These are phyloP conservation scores for Artemisia argyi DNA, from an alignment of 129 eudicot species.

Conservation along the genomic window DNA sequence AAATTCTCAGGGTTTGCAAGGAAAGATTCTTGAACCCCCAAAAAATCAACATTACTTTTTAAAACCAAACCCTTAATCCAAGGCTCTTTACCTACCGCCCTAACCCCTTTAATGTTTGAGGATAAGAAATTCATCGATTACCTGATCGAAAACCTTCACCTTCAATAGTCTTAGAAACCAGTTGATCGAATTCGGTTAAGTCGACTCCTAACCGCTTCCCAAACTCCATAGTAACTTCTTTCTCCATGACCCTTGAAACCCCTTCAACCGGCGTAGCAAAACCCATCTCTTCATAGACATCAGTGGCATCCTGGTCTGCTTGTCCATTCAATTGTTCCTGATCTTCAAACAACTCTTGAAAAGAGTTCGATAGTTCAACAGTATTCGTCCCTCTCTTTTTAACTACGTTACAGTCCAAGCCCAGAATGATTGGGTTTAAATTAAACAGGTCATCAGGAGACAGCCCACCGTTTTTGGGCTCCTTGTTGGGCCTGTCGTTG, in stretches of 20 bases:
- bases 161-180: background rate
- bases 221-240: background rate
- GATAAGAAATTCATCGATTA: background rate
- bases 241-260: background rate
- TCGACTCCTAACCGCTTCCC: background rate
- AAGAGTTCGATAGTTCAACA: background rate
- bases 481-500: conserved; percentile 3
- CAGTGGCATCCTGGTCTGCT: background rate
- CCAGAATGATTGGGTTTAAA: background rate
- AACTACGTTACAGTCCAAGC: background rate
- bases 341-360: background rate
- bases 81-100: conserved; percentile 1
- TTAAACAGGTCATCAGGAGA: background rate
- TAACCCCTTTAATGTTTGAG: background rate
- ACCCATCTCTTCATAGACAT: background rate
- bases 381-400: background rate
- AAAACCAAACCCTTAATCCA: background rate
- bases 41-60: background rate
- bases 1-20: background rate
- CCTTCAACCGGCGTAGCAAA: background rate
- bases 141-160: conserved; percentile 1
- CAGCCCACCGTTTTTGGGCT: background rate
- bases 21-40: background rate
- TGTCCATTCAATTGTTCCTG: background rate
- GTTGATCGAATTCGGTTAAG: background rate